Evolutionary conservation across 768 basidiomycete genomes (phyloP).

Genomic region (Lactarius akahatsu): DNA sequence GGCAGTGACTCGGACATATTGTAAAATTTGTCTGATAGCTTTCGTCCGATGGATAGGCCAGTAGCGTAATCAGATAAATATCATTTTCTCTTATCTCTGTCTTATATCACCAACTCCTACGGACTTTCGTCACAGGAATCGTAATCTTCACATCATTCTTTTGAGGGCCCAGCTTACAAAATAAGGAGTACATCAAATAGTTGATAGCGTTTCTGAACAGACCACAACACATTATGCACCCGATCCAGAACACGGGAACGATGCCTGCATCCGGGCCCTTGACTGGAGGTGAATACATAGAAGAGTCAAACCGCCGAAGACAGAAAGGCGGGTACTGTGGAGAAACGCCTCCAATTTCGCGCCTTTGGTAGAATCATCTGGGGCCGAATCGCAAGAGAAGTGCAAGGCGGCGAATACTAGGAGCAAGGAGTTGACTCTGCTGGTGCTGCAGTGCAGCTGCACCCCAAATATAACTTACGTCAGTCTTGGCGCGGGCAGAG

Average conservation of each 20-base stretch:
- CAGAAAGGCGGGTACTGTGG: constrained; percentile 21
- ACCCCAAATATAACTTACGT: background rate
- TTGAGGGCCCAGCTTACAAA: constrained; percentile 2
- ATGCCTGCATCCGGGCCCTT: constrained; percentile 32
- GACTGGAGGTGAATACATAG: constrained; percentile 21
- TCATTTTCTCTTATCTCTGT: too few relatives aligned
- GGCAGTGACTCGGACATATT: background rate
- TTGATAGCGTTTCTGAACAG: background rate
- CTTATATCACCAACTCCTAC: too few relatives aligned
- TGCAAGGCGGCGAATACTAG: constrained; percentile 9
- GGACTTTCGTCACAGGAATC: background rate
- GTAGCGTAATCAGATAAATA: too few relatives aligned
- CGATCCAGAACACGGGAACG: constrained; percentile 3
- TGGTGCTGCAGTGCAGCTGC: background rate
- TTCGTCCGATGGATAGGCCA: too few relatives aligned
- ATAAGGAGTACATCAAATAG: background rate
- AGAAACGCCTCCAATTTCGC: constrained; percentile 31
- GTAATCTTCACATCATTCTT: constrained; percentile 1
- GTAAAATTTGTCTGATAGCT: background rate
- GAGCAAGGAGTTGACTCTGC: constrained; percentile 27
- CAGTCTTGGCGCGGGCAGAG: constrained; percentile 8
- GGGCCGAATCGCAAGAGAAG: constrained; percentile 31
- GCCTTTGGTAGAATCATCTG: constrained; percentile 30
- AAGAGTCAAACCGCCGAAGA: too few relatives aligned
- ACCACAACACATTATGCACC: background rate